A percentile compares a stretch with the other conserved stretches of the same genome.
phyloP scores from a whole-genome alignment of 2,329 filamentous ascomycete species.

The Sordariomycetes sp. region DNA sequence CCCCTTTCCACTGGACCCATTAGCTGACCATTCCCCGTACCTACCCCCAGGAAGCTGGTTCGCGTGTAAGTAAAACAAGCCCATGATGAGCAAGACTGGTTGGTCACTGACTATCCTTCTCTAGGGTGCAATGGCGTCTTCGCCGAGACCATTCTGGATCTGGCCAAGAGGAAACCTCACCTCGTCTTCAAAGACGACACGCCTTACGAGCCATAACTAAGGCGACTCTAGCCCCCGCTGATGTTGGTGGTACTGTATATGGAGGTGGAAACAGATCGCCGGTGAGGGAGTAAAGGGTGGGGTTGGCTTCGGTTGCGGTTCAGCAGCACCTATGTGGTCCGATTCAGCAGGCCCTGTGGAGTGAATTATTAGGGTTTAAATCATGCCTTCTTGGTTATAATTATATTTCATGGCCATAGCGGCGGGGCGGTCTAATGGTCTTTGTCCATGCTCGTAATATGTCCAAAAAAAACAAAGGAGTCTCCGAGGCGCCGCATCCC shows the following conservation, averaged over 20 bases:
- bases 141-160: slow-evolving; percentile 79
- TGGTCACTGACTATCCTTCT: neutral
- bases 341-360: neutral
- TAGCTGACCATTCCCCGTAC: slow-evolving; percentile 7
- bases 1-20: neutral
- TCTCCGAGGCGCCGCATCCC: neutral
- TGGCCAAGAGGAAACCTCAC: slow-evolving; percentile 82
- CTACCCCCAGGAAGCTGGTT: slow-evolving; percentile 66
- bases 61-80: slow-evolving; percentile 43
- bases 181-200: slow-evolving; percentile 61
- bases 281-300: neutral
- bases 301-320: neutral
- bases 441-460: neutral
- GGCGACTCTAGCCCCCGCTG: neutral
- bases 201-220: slow-evolving; percentile 34
- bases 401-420: neutral
- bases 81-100: neutral
- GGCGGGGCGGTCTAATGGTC: neutral
- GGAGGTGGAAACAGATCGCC: neutral
- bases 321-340: neutral
- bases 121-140: slow-evolving; percentile 92
- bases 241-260: neutral
- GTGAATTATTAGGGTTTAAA: neutral
- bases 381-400: neutral
- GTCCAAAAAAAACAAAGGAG: too few relatives aligned